Percentiles rank a stretch among this genome's conserved stretches.
Conservation (phyloP, 805 yeast species). For the Wickerhamomyces hampshirensis region DNA sequence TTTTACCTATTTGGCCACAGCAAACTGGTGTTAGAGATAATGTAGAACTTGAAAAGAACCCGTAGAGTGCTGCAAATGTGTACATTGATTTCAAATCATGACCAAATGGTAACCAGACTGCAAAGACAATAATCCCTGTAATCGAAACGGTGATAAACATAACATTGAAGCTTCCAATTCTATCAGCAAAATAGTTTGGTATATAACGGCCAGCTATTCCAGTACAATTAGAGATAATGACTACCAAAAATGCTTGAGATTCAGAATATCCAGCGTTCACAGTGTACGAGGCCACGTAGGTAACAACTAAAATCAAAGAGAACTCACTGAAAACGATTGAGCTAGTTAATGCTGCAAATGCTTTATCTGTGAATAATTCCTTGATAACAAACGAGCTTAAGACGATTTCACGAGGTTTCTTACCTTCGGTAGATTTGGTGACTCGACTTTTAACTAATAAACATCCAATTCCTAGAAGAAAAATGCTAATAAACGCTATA, state of each 20-base stretch:
- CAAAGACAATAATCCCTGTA: constrained; percentile 42
- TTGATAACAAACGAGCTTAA: constrained; percentile 6
- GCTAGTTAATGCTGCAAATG: constrained; percentile 1
- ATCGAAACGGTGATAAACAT: constrained; percentile 44
- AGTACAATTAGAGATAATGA: constrained; percentile 34
- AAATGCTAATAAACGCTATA: constrained; percentile 31
- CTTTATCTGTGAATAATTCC: constrained; percentile 5
- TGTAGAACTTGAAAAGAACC: constrained; percentile 58
- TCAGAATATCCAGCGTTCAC: constrained; percentile 42
- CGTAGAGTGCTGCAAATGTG: constrained; percentile 49
- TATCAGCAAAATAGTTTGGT: constrained; percentile 53
- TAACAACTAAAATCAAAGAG: constrained; percentile 44
- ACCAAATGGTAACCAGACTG: constrained; percentile 70
- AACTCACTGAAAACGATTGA: constrained; percentile 36
- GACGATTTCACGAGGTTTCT: background rate
- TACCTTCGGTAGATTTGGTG: background rate
- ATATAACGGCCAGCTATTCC: constrained; percentile 50
- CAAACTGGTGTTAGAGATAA: constrained; percentile 66
- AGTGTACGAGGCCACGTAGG: constrained; percentile 57
- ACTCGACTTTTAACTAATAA: constrained; percentile 32
- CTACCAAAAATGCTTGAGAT: constrained; percentile 32
- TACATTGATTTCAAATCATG: constrained; percentile 36
- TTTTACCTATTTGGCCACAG: constrained; percentile 55
- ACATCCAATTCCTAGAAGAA: constrained; percentile 24
- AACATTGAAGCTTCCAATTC: constrained; percentile 51